A percentile compares a stretch with the other conserved stretches of the same genome.
Evolutionary conservation across 1,284 basidiomycete genomes (phyloP).

Genomic region (Papiliotrema laurentii): DNA sequence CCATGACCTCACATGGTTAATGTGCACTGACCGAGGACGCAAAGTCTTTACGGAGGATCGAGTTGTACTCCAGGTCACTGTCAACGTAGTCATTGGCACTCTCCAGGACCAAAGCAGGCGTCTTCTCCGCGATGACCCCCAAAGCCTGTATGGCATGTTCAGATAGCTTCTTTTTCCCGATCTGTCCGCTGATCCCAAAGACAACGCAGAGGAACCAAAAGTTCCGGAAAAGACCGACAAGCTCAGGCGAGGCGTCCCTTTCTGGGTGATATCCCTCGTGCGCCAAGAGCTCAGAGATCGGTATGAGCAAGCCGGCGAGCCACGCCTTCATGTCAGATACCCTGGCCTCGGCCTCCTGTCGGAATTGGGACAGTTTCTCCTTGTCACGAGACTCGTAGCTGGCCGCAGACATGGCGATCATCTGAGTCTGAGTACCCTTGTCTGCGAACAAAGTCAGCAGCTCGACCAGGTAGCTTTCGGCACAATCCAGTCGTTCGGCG

Average conservation of each 20-base stretch:
- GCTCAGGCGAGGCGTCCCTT: constrained; percentile 56
- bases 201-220: constrained; percentile 86
- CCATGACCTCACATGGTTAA: not conserved
- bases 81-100: constrained; percentile 77
- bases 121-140: constrained; percentile 76
- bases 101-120: constrained; percentile 79
- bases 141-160: constrained; percentile 66
- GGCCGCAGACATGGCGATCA: constrained; percentile 53
- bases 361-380: constrained; percentile 27
- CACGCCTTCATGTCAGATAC: constrained; percentile 69
- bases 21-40: constrained; percentile 60
- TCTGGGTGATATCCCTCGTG: constrained; percentile 70
- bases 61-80: constrained; percentile 90
- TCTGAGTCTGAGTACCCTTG: constrained; percentile 87
- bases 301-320: constrained; percentile 76
- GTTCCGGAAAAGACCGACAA: constrained; percentile 83
- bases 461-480: constrained; percentile 76
- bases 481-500: constrained; percentile 63
- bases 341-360: constrained; percentile 24
- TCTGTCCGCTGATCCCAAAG: constrained; percentile 66
- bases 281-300: constrained; percentile 82
- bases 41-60: constrained; percentile 84
- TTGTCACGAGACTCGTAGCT: constrained; percentile 27
- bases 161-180: constrained; percentile 35
- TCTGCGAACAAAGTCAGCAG: constrained; percentile 81